Evolutionary conservation across 2,329 filamentous ascomycete genomes (phyloP), one percentile per base, ranked within the genome.

Genomic region (Penicillium fuscoglaucum): DNA sequence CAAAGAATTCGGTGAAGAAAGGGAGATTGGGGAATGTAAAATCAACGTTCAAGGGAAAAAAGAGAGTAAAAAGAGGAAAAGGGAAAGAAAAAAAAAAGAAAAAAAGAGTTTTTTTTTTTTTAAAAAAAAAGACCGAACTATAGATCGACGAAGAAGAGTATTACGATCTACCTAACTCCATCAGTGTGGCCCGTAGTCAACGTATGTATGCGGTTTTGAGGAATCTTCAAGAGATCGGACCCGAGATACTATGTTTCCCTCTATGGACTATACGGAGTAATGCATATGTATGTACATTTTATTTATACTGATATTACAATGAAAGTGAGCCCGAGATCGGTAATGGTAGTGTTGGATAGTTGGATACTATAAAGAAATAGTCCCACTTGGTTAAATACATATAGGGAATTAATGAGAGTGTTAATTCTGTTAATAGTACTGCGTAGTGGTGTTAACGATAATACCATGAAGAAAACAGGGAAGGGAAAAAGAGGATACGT

Each of bases 191-290:
- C 60, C 53, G 40, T 59, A 63, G 60, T 12, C 31, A 33, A 33
- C 31, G 12, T 33, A 13, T 15, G 12, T 33, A 13, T 15, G 31
- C 31, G 31, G 64, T 59, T 59, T 69, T 62, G 67, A 40, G 65
- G 68, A 71, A 67, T 66, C 64, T 67, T 65, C 68, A 70, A 64
- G 56, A 62, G 60, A 66, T 66, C 66, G 63, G 41, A 60, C 46
- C 54, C 31, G 31, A 56, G 17, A 54, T 12, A 19, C 24, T 8
- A 12, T 28, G 31, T 6, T 33, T 33, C 31, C 31, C 31, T 33
- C 5, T 15, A 33, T 8, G 26, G 35, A 39, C 8, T 2, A 39
- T 39, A 21, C 19, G 19, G 19, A 21, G 19, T 21, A 10, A 4
- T 6, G 24, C 15, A 26, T 15, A n/a, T 44, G 15, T 15, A n/a